Conservation (phyloP, 2,329 filamentous ascomycete species). For the Arthroderma sp. region DNA sequence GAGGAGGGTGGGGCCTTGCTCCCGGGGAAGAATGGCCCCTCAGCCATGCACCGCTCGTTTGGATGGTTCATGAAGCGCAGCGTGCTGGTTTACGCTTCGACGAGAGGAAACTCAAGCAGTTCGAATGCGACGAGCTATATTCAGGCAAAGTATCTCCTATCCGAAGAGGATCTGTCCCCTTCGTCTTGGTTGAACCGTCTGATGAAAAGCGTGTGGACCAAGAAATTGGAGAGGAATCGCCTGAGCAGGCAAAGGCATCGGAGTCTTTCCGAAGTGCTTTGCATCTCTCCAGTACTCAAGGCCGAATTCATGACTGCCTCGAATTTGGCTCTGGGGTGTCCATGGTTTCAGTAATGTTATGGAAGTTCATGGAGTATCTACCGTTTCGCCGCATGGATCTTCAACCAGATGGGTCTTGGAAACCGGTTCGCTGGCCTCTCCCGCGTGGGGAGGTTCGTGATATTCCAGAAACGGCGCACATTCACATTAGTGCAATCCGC, state of each 20-base stretch:
- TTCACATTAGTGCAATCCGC: conserved; percentile 62
- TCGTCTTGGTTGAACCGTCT: too few relatives aligned
- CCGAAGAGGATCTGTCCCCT: background rate
- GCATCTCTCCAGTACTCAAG: conserved; percentile 40
- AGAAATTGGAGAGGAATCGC: background rate
- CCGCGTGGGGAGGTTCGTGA: conserved; percentile 67
- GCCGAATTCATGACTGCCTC: conserved; percentile 58
- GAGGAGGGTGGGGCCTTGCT: conserved; percentile 38
- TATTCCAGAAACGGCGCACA: conserved; percentile 54
- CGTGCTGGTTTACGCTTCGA: conserved; percentile 60
- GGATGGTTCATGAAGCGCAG: conserved; percentile 43
- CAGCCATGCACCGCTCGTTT: conserved; percentile 40
- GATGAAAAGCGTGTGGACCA: background rate
- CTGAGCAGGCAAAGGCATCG: conserved; percentile 14
- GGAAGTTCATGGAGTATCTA: conserved; percentile 71
- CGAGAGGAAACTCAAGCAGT: conserved; percentile 49
- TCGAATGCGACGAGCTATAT: conserved; percentile 41
- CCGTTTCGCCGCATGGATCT: conserved; percentile 74
- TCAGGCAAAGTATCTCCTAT: conserved; percentile 24
- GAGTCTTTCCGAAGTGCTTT: conserved; percentile 46
- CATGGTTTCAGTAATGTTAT: conserved; percentile 45
- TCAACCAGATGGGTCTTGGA: conserved; percentile 59
- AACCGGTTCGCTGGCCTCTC: conserved; percentile 66
- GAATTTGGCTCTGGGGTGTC: conserved; percentile 49
- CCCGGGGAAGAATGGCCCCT: conserved; percentile 21